Evolutionary conservation across 116 monocot species (phyloP).

Genomic region (Papilionanthe hybrid): DNA sequence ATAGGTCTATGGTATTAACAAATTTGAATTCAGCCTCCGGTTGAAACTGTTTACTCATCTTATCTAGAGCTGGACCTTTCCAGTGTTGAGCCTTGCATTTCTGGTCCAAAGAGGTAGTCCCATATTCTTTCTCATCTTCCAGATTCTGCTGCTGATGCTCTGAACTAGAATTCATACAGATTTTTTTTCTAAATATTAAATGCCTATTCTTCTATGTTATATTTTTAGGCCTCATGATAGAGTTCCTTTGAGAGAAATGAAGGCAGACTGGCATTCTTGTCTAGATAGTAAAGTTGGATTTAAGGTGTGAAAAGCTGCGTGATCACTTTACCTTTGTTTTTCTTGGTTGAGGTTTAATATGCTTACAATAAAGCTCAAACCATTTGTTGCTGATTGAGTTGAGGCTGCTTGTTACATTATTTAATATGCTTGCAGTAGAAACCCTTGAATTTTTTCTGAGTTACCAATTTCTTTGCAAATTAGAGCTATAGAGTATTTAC

Average conservation of each 20-base stretch:
- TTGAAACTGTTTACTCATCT: constrained; percentile 64
- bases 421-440: not conserved
- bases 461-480: not conserved
- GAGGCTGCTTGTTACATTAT: not conserved
- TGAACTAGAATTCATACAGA: not conserved
- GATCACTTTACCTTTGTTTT: not conserved
- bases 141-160: not conserved
- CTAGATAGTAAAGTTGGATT: constrained; percentile 73
- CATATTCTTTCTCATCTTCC: not conserved
- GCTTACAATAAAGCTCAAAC: not conserved
- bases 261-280: constrained; percentile 76
- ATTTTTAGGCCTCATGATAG: constrained; percentile 61
- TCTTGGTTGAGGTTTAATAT: not conserved
- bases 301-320: constrained; percentile 35
- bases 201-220: not conserved
- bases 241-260: constrained; percentile 73
- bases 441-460: not conserved
- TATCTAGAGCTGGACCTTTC: constrained; percentile 69
- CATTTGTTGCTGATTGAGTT: not conserved
- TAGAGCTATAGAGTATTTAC: not conserved
- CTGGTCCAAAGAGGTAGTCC: constrained; percentile 79
- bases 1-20: not conserved
- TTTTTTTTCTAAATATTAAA: not conserved
- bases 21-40: constrained; percentile 40
- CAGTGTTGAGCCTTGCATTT: constrained; percentile 71